Percentiles rank a stretch among this genome's conserved stretches.
phyloP scores from a whole-genome alignment of 371 early-diverging fungal species.

The Rhizopus sp. region DNA sequence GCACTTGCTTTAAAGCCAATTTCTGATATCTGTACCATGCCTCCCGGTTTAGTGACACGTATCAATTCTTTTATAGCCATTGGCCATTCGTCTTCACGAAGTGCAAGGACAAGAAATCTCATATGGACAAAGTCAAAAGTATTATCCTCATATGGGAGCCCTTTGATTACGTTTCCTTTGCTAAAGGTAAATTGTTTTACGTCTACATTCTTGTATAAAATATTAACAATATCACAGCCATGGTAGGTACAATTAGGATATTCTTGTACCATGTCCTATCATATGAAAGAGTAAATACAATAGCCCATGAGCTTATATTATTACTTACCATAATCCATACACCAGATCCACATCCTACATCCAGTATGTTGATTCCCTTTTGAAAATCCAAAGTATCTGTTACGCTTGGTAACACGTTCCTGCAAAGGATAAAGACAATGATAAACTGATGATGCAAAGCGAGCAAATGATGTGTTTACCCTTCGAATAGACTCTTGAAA shows the following conservation, averaged over 20 bases:
- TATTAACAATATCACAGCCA: constrained; percentile 30
- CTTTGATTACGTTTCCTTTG: constrained; percentile 27
- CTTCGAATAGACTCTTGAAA: constrained; percentile 27
- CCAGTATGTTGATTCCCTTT: constrained; percentile 22
- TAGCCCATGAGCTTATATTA: too few species aligned
- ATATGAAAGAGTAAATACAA: background rate
- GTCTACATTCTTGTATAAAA: constrained; percentile 5
- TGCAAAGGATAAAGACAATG: too few species aligned
- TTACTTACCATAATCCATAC: constrained; percentile 29
- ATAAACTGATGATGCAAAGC: background rate
- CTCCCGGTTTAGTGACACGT: constrained; percentile 57
- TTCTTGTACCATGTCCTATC: constrained; percentile 33
- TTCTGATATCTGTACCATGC: constrained; percentile 45
- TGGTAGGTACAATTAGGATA: constrained; percentile 34
- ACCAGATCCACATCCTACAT: constrained; percentile 48
- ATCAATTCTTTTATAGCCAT: constrained; percentile 33
- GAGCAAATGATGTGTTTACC: constrained; percentile 15
- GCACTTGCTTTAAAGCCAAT: constrained; percentile 6
- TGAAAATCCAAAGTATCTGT: constrained; percentile 9
- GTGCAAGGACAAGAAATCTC: constrained; percentile 42
- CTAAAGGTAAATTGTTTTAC: constrained; percentile 15
- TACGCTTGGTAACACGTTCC: background rate
- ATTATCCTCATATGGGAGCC: constrained; percentile 18
- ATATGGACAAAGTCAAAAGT: constrained; percentile 43
- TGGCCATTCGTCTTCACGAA: constrained; percentile 40